Evolutionary conservation across 768 basidiomycete genomes (phyloP).

Genomic region (Asterophora lycoperdoides): DNA sequence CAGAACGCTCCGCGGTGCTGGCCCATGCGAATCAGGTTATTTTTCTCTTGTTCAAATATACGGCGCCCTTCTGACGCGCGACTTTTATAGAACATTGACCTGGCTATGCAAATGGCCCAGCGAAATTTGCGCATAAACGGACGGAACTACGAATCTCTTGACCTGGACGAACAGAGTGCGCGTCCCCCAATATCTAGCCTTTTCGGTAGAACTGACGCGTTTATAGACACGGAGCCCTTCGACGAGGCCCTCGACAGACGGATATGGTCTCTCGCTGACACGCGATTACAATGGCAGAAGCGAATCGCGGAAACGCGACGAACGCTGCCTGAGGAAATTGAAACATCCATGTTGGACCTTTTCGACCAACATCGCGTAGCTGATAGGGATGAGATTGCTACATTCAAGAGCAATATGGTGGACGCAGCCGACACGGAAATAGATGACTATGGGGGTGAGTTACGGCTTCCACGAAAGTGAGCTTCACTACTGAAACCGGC

Average conservation of each 20-base stretch:
- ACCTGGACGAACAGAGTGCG: constrained; percentile 51
- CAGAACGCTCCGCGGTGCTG: constrained; percentile 41
- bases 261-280: constrained; percentile 77
- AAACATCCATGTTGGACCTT: constrained; percentile 28
- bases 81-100: constrained; percentile 51
- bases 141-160: constrained; percentile 64
- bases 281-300: constrained; percentile 70
- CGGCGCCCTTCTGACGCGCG: constrained; percentile 7
- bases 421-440: constrained; percentile 16
- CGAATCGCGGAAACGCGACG: constrained; percentile 66
- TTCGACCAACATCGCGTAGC: constrained; percentile 27
- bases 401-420: constrained; percentile 4
- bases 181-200: neutral
- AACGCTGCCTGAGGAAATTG: constrained; percentile 52
- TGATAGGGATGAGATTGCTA: constrained; percentile 22
- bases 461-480: neutral
- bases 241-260: constrained; percentile 82
- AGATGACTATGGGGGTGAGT: constrained; percentile 14
- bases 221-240: constrained; percentile 70
- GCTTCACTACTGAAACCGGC: neutral
- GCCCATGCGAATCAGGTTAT: constrained; percentile 50
- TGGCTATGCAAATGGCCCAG: constrained; percentile 55
- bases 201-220: neutral
- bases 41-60: neutral
- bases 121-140: constrained; percentile 81